Base-by-base conservation (phyloP, 768 basidiomycete genomes). In the Fistulinella prunicolor region DNA sequence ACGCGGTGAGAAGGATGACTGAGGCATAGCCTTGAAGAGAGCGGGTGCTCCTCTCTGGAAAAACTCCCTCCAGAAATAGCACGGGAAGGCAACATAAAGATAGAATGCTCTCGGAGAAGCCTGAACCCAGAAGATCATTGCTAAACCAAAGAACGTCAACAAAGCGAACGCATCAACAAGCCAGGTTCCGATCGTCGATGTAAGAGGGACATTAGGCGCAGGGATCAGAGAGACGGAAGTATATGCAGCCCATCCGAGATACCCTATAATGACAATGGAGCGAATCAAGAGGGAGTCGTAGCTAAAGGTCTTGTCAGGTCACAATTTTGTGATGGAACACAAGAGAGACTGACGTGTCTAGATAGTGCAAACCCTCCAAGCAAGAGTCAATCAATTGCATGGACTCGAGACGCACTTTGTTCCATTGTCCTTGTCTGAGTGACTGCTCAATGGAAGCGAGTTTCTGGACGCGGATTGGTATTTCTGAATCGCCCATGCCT, bases 221-320 rank as follows among this genome's bases (percentile, higher is more conserved):
- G 78, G 70, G 44, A 86, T 67, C 6, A 89, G 73, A 36, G 73
- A 82, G 6, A 81, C 63, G 0, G 82, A 79, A 6, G 80, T 72
- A 63, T 81, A 91, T 1, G 80, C 81, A 17, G 80, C 80, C 88
- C 90, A 94, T 44, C 89, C 89, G 3, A 76, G 62, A 64, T 94
- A 93, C 1, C 87, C 89, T 7, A 75, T 60, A 1, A 76, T 77
- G 42, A 91, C 89, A 53, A 93, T 81, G 3, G 60, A 68, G 14
- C 82, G 79, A 23, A 94, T 83, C 38, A 92, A 66, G 24, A 79
- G 70, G 16, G 87, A 81, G 60, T 94, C 89, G 63, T 92, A 93
- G 12, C 79, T 76, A 46, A 2, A 13, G 12, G 17, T 38, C 10
- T 34, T 24, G 45, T 55, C 40, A 64, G 57, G n/a, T 40, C 9